Evolutionary conservation across 2,329 filamentous ascomycete genomes (phyloP).

Genomic region (Aspergillus pseudoterreus): DNA sequence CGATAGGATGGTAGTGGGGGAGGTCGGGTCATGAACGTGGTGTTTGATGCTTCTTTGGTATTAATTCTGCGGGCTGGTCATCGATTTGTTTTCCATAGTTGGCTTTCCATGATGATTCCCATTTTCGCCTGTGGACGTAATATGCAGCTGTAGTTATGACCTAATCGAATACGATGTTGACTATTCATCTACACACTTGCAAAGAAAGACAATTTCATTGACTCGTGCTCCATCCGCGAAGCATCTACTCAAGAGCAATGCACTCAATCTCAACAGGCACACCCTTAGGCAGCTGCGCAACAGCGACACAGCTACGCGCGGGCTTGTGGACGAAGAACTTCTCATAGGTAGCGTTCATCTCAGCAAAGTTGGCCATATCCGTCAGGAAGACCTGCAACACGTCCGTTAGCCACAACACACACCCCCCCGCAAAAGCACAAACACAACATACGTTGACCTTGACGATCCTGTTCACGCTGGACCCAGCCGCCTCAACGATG

Average conservation of each 20-base stretch:
- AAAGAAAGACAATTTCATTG: neutral
- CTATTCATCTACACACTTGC: neutral
- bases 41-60: constrained; percentile 6
- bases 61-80: constrained; percentile 1
- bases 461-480: constrained; percentile 73
- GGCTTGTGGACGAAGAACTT: constrained; percentile 66
- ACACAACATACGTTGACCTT: constrained; percentile 64
- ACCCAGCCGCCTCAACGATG: constrained; percentile 78
- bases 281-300: constrained; percentile 60
- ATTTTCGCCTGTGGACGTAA: constrained; percentile 1
- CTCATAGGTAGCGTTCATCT: constrained; percentile 71
- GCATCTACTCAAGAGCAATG: constrained; percentile 51
- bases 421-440: neutral
- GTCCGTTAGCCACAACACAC: neutral
- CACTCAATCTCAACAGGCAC: constrained; percentile 65
- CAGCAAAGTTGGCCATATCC: constrained; percentile 83
- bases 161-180: neutral
- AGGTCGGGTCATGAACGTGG: neutral
- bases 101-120: constrained; percentile 12
- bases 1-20: constrained; percentile 16
- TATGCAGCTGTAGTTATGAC: neutral
- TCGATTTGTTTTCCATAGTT: neutral
- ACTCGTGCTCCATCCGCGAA: no score
- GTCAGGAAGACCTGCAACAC: constrained; percentile 68
- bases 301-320: constrained; percentile 60